Evolutionary conservation across 2,329 filamentous ascomycete genomes (phyloP).

Genomic region (Penicillium crustosum): DNA sequence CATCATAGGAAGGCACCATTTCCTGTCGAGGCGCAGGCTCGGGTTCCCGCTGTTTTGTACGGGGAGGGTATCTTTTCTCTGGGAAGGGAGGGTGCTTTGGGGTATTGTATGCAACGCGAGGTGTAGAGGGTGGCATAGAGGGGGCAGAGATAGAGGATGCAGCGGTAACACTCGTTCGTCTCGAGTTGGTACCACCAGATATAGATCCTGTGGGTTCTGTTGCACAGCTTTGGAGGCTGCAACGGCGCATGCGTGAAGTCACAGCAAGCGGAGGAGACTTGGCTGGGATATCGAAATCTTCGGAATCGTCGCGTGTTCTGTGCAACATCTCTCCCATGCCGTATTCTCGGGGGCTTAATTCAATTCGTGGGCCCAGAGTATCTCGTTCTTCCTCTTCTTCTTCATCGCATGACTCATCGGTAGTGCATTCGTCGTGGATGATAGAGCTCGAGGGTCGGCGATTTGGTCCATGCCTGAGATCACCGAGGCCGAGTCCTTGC

Average conservation of each 20-base stretch:
- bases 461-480: not conserved
- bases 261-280: conserved; percentile 40
- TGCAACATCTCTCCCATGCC: conserved; percentile 9
- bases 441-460: not conserved
- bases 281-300: conserved; percentile 27
- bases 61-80: conserved; percentile 26
- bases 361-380: conserved; percentile 10
- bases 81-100: conserved; percentile 1
- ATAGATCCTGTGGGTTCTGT: conserved; percentile 29
- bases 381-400: conserved; percentile 23
- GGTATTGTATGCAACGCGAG: conserved; percentile 21
- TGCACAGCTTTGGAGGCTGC: conserved; percentile 33
- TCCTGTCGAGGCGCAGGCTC: conserved; percentile 26
- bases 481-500: conserved; percentile 19
- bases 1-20: conserved; percentile 42
- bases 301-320: conserved; percentile 13
- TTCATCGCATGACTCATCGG: conserved; percentile 28
- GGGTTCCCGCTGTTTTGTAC: conserved; percentile 21
- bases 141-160: conserved; percentile 27
- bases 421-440: not conserved
- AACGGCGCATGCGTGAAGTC: conserved; percentile 40
- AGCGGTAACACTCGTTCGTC: conserved; percentile 36
- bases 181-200: conserved; percentile 32
- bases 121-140: conserved; percentile 29
- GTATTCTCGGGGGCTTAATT: conserved; percentile 4